These are phyloP conservation scores for Fusarium robinianum DNA, from an alignment of 2,329 filamentous ascomycete species.

Conservation along the genomic window DNA sequence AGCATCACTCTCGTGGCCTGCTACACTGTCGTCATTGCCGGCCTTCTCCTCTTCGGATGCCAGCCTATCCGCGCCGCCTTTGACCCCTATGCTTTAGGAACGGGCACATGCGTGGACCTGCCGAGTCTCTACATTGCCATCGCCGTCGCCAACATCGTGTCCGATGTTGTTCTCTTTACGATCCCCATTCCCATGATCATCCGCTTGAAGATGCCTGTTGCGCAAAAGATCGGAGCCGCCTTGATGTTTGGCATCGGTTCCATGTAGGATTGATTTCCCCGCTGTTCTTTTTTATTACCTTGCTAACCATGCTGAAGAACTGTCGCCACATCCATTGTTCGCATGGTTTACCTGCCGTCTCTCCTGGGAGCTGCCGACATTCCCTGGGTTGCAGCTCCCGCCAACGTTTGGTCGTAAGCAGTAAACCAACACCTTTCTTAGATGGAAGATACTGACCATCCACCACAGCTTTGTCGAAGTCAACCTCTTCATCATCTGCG, in stretches of 20 bases:
- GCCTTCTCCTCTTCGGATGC: conserved; percentile 27
- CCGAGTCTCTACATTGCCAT: conserved; percentile 53
- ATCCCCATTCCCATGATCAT: conserved; percentile 52
- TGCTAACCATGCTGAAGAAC: conserved; percentile 30
- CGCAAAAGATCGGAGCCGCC: conserved; percentile 51
- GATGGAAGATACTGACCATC: background rate
- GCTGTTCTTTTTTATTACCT: background rate
- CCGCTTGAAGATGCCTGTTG: conserved; percentile 47
- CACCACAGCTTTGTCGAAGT: conserved; percentile 40
- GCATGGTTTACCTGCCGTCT: conserved; percentile 33
- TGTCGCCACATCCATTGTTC: conserved; percentile 39
- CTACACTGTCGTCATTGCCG: conserved; percentile 35
- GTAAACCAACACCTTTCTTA: background rate
- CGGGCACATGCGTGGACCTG: conserved; percentile 47
- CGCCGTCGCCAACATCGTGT: conserved; percentile 52
- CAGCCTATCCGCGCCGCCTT: conserved; percentile 24
- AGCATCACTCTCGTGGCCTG: conserved; percentile 36
- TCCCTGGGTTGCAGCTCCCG: conserved; percentile 35
- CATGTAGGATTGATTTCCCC: conserved; percentile 18
- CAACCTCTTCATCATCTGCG: conserved; percentile 46
- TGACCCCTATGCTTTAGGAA: conserved; percentile 30
- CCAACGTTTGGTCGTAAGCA: conserved; percentile 36
- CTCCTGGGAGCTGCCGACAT: conserved; percentile 31
- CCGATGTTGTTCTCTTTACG: conserved; percentile 51
- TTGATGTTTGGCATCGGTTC: conserved; percentile 50